Evolutionary conservation across 345 rosid species (phyloP).

Genomic region (Isatis tinctoria): DNA sequence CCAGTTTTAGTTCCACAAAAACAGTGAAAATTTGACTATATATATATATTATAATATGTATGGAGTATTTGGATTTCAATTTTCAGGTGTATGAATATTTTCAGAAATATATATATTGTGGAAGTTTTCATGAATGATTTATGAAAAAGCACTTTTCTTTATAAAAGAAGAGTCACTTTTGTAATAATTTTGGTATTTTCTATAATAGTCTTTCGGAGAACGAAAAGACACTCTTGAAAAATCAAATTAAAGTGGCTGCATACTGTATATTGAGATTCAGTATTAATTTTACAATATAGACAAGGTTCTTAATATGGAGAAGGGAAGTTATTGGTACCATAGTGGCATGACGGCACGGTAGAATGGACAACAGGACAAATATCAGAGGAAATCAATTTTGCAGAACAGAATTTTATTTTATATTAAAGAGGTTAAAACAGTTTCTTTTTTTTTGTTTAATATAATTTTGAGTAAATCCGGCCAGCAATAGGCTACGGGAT

Average conservation of each 20-base stretch:
- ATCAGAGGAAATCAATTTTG: background rate
- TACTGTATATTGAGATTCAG: background rate
- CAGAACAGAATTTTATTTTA: too few species aligned
- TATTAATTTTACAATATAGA: background rate
- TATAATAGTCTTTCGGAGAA: background rate
- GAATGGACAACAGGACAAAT: too few species aligned
- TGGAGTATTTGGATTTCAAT: background rate
- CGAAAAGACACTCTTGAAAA: background rate
- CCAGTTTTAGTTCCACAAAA: background rate
- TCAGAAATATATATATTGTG: background rate
- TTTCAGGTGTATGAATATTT: background rate
- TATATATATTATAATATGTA: too few species aligned
- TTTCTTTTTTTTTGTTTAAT: too few species aligned
- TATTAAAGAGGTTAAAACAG: too few species aligned
- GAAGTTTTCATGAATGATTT: background rate
- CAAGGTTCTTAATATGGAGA: background rate
- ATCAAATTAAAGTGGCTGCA: slow-evolving; percentile 2
- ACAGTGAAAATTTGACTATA: background rate
- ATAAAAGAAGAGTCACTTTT: background rate
- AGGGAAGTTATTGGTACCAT: background rate
- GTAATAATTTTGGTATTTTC: background rate
- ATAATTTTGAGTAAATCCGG: too few species aligned
- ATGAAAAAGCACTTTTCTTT: background rate
- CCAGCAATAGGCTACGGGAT: too few species aligned
- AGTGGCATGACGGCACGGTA: background rate